Base-by-base conservation (phyloP, 2,329 filamentous ascomycete genomes). In the Scolecobasidium constrictum region DNA sequence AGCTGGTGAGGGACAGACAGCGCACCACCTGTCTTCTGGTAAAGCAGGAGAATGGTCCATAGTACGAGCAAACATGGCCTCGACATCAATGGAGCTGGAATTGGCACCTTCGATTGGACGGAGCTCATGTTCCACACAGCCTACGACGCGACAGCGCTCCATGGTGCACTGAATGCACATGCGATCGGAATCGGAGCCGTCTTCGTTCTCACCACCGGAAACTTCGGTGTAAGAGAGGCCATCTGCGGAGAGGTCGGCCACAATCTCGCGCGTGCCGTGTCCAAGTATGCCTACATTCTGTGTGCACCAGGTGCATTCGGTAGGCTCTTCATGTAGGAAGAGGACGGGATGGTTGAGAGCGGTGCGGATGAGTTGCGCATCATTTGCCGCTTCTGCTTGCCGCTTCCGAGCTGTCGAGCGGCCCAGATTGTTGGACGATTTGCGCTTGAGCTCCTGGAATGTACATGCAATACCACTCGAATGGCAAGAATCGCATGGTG, bases 161-260 rank as follows among this genome's bases (percentile, higher is more conserved):
- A 41, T 41, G 4, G 23, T 13, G 38, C 38, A 41, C 11, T 31
- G 16, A n/a, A 26, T 26, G 26, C 38, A 41, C 38, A 41, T 41
- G 13, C 15, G 19, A 34, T 16, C 34, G 18, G 16, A 20, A 5
- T 5, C 5, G 12, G 28, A 11, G 12, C 16, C 23, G 5, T 17
- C 9, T 4, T 9, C 23, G 23, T 18, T 19, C 7, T 41, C 23
- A 9, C 38, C 38, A 18, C 28, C 38, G 17, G 16, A 34, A 13
- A 41, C 16, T 13, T 41, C 38, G 11, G 23, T 26, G n/a, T 17
- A 41, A 18, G 22, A 18, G 16, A n/a, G 38, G 9, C 21, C 28
- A 11, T 26, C 38, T 13, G 16, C 23, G 6, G 38, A 41, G 2
- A n/a, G 26, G 12, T 31, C 21, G 4, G 34, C 38, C 38, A 34